These are phyloP conservation scores for Colletotrichum trifolii DNA, from an alignment of 2,329 filamentous ascomycete species.

Conservation along the genomic window DNA sequence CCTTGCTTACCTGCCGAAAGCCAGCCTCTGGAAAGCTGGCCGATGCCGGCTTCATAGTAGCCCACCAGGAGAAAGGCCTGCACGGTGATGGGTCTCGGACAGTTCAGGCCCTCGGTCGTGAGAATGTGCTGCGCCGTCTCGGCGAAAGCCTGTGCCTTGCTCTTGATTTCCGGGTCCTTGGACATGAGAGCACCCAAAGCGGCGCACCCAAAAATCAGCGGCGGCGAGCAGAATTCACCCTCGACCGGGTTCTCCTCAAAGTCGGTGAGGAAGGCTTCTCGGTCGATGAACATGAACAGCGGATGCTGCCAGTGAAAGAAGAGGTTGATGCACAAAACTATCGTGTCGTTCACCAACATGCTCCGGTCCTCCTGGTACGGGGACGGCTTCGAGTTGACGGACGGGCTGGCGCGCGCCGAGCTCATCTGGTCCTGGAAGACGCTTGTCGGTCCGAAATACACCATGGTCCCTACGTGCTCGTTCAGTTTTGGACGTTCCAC, in stretches of 20 bases:
- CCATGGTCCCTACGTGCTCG: constrained; percentile 25
- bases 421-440: constrained; percentile 39
- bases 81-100: constrained; percentile 40
- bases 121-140: constrained; percentile 41
- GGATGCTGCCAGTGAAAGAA: constrained; percentile 46
- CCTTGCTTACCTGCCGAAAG: constrained; percentile 26
- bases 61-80: constrained; percentile 43
- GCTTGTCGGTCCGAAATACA: constrained; percentile 40
- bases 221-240: constrained; percentile 43
- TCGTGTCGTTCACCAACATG: constrained; percentile 16
- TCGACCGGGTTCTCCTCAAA: constrained; percentile 10
- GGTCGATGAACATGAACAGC: constrained; percentile 46
- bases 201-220: constrained; percentile 39
- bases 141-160: constrained; percentile 34
- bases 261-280: constrained; percentile 41
- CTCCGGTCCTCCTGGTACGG: constrained; percentile 1
- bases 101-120: constrained; percentile 37
- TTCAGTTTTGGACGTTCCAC: neutral
- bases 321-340: constrained; percentile 33
- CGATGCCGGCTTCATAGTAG: constrained; percentile 43
- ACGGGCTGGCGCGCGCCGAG: neutral
- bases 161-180: constrained; percentile 22
- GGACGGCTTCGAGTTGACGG: neutral
- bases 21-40: constrained; percentile 44
- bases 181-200: constrained; percentile 41